Percentiles rank a stretch among this genome's conserved stretches.
phyloP scores from a whole-genome alignment of 1,139 yeast species.

The Fermentozyma sake region DNA sequence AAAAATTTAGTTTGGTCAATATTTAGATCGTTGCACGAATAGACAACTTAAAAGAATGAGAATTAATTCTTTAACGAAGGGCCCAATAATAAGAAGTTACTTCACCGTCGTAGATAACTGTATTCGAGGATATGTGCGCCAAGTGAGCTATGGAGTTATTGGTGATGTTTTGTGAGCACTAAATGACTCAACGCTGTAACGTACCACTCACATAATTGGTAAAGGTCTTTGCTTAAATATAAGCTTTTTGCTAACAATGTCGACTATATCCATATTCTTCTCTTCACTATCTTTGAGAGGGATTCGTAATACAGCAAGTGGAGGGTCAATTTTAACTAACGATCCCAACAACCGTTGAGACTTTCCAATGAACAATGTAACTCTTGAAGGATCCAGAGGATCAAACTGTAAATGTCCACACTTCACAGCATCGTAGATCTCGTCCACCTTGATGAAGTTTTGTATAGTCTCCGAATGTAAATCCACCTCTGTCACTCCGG shows the following conservation, averaged over 20 bases:
- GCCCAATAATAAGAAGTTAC: no score
- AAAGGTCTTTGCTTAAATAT: slow-evolving; percentile 64
- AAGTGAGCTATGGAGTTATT: no score
- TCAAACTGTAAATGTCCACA: slow-evolving; percentile 60
- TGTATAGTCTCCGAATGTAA: slow-evolving; percentile 20
- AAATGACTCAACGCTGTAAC: no score
- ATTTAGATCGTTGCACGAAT: no score
- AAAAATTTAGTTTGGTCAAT: slow-evolving; percentile 10
- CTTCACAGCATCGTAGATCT: slow-evolving; percentile 44
- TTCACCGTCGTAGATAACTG: no score
- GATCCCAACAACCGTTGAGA: slow-evolving; percentile 63
- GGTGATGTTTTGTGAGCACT: no score
- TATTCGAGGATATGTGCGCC: no score
- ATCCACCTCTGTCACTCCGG: slow-evolving; percentile 9
- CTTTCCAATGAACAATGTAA: slow-evolving; percentile 57
- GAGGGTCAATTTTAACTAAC: slow-evolving; percentile 52
- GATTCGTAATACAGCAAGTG: slow-evolving; percentile 55
- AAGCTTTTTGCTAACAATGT: slow-evolving; percentile 51
- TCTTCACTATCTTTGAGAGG: slow-evolving; percentile 18
- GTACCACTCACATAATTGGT: slow-evolving; percentile 76
- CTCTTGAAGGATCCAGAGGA: slow-evolving; percentile 35
- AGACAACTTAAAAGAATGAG: no score
- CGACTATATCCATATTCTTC: slow-evolving; percentile 34
- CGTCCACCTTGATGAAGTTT: slow-evolving; percentile 31
- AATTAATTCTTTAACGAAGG: no score